These are phyloP conservation scores for Gymnopus androsaceus DNA, from an alignment of 1,284 basidiomycete genomes.

Conservation along the genomic window DNA sequence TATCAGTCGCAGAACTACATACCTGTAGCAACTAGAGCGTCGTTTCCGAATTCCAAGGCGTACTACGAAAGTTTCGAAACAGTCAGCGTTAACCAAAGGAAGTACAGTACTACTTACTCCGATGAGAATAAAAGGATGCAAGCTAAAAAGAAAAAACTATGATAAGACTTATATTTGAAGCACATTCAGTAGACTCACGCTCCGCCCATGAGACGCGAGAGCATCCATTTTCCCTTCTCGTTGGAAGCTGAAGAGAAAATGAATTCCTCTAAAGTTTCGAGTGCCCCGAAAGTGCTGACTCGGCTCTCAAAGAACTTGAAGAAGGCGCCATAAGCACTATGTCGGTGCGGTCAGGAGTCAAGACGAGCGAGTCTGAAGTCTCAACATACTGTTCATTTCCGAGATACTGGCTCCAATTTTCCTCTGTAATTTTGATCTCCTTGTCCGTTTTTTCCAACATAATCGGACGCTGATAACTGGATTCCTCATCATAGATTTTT, in stretches of 20 bases:
- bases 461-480: constrained; percentile 44
- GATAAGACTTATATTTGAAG: neutral
- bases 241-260: constrained; percentile 56
- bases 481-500: constrained; percentile 51
- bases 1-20: neutral
- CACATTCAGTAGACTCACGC: constrained; percentile 42
- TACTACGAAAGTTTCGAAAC: constrained; percentile 46
- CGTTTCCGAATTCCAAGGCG: constrained; percentile 60
- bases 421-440: constrained; percentile 38
- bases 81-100: too few relatives aligned
- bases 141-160: constrained; percentile 32
- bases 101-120: too few relatives aligned
- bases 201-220: constrained; percentile 57
- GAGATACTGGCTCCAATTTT: constrained; percentile 59
- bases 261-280: constrained; percentile 51
- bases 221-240: constrained; percentile 50
- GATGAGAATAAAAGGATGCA: constrained; percentile 66
- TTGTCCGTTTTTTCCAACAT: constrained; percentile 40
- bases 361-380: neutral
- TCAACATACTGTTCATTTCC: constrained; percentile 52
- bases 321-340: constrained; percentile 51
- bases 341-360: neutral
- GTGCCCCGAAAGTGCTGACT: constrained; percentile 43
- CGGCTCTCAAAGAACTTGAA: constrained; percentile 57
- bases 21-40: constrained; percentile 57